Evolutionary conservation across 352 stramenopile genomes (phyloP).

Genomic region (Thraustotheca clavata): DNA sequence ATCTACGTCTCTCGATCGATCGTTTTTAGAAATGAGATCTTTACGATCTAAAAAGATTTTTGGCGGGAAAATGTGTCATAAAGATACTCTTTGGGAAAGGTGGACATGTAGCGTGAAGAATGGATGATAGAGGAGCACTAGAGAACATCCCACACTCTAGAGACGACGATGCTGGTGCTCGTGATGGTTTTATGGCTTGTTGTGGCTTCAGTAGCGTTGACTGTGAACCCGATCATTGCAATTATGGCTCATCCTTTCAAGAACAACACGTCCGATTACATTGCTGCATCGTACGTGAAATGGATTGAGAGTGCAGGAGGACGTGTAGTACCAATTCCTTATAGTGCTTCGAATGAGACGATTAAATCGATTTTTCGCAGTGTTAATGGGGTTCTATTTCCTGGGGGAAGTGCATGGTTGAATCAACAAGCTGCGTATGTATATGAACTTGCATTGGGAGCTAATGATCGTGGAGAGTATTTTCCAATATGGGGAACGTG

Average conservation of each 20-base stretch:
- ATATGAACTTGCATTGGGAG: conserved; percentile 42
- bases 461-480: conserved; percentile 55
- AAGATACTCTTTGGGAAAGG: too few relatives aligned
- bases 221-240: conserved; percentile 17
- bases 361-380: conserved; percentile 44
- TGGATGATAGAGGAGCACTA: too few relatives aligned
- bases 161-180: too few relatives aligned
- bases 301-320: conserved; percentile 68
- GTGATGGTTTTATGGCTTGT: neutral
- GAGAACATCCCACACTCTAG: too few relatives aligned
- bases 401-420: conserved; percentile 26
- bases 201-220: neutral
- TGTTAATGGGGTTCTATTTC: conserved; percentile 69
- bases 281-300: conserved; percentile 73
- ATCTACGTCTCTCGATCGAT: conserved; percentile 31
- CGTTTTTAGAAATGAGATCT: too few relatives aligned
- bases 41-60: too few relatives aligned
- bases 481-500: conserved; percentile 69
- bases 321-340: conserved; percentile 62
- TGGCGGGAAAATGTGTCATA: too few relatives aligned
- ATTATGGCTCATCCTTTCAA: conserved; percentile 2
- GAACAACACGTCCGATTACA: conserved; percentile 46
- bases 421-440: conserved; percentile 20
- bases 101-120: too few relatives aligned
- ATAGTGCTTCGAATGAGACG: conserved; percentile 50